These are phyloP conservation scores for Cercospora janseana DNA, from an alignment of 2,329 filamentous ascomycete genomes.

Conservation along the genomic window DNA sequence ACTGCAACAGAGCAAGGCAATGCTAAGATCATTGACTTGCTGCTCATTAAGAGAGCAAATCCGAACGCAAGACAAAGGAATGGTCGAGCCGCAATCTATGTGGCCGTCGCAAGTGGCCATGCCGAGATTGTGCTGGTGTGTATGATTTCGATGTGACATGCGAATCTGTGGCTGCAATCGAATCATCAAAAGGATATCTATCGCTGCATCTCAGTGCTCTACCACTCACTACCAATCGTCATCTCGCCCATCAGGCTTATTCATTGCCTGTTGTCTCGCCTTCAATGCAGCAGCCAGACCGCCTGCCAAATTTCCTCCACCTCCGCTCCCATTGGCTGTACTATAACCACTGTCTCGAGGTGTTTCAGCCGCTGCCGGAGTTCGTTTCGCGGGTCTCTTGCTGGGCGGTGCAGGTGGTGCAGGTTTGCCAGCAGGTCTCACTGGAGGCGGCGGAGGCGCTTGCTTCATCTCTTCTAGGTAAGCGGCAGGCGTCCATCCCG, in stretches of 20 bases:
- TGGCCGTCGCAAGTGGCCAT: no score
- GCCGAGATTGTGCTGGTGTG: no score
- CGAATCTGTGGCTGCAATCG: not conserved
- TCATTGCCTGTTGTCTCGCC: slow-evolving; percentile 51
- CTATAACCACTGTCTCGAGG: slow-evolving; percentile 64
- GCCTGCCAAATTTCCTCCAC: slow-evolving; percentile 48
- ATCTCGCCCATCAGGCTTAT: slow-evolving; percentile 39
- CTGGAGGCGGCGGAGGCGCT: slow-evolving; percentile 56
- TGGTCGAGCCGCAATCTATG: no score
- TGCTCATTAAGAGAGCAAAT: no score
- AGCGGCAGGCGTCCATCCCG: slow-evolving; percentile 90
- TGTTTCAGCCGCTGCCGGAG: slow-evolving; percentile 61
- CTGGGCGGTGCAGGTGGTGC: slow-evolving; percentile 74
- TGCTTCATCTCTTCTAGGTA: slow-evolving; percentile 81
- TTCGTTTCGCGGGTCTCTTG: slow-evolving; percentile 77
- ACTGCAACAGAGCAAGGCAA: no score
- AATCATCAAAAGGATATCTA: not conserved
- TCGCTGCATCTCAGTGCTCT: not conserved
- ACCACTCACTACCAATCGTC: slow-evolving; percentile 39
- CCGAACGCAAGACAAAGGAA: no score
- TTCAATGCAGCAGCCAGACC: slow-evolving; percentile 52
- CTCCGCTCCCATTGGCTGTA: slow-evolving; percentile 38
- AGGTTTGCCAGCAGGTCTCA: slow-evolving; percentile 48
- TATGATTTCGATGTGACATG: not conserved
- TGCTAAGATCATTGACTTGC: no score